Base-by-base conservation (phyloP, 2,329 filamentous ascomycete genomes). In the Colletotrichum salicis region DNA sequence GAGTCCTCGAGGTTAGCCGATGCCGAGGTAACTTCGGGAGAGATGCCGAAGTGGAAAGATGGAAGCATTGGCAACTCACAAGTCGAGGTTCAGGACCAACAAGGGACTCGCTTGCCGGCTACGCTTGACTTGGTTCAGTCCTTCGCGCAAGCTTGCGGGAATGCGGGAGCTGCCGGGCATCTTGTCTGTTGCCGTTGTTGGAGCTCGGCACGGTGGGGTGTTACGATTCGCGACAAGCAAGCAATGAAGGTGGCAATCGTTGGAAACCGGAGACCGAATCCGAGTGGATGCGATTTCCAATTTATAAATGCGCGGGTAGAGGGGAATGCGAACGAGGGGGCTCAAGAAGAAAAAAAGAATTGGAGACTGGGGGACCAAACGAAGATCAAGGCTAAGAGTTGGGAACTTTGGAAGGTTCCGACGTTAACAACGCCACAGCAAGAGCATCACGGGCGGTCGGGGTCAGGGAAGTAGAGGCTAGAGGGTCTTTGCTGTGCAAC, bases 131-230 rank as follows among this genome's bases (percentile, higher is more conserved):
- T 84, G 86, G 75, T 86, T 87, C 78, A 93, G 87, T 80, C 89
- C 88, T 78, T 92, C 91, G 77, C 91, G 88, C 80, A 94, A 84
- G 84, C 91, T 93, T 75, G 92, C 85, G 76, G 92, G 91, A 81
- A 94, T 89, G 78, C 91, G 88, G 76, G 91, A 93, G 72, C 89
- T 90, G 78, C 91, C 91, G 74, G 90, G 87, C 88, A 92, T 91
- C 65, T 74, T 84, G 77, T 54, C 29, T 66, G 55, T 55, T 66
- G 52, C 45, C 62, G 67, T 37, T 29, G 64, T 67, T 51, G 29
- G 61, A 64, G 59, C 54, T 67, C 22, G 67, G 60, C 56, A 57
- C 67, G 33, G 68, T 64, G 57, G 65, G 54, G 35, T 48, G 55
- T 59, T 33, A 63, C 37, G 35, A 19, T 74, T 68, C 52, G 55